Evolutionary conservation across 306 rosid genomes (phyloP).

Genomic region (Corylus heterophylla): DNA sequence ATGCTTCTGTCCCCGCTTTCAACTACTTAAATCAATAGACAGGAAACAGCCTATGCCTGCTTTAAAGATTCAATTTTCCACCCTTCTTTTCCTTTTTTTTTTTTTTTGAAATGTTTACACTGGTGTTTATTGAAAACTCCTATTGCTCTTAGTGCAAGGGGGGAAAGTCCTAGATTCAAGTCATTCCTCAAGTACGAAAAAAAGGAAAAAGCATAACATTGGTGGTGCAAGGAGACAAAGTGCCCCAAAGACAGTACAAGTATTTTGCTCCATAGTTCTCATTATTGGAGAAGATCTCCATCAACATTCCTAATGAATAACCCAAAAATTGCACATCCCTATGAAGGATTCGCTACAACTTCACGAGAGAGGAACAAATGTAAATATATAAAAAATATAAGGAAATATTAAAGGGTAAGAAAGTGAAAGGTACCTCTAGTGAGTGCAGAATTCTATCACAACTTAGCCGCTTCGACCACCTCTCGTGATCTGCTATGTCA

Average conservation of each 20-base stretch:
- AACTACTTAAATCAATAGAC: background rate
- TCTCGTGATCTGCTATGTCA: slow-evolving; percentile 22
- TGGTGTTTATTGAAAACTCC: background rate
- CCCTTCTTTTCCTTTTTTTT: background rate
- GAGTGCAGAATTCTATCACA: slow-evolving; percentile 21
- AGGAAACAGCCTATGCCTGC: background rate
- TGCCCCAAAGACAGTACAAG: background rate
- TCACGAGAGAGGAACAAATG: background rate
- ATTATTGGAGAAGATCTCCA: background rate
- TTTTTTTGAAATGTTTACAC: background rate
- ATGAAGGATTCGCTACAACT: background rate
- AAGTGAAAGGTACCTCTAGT: slow-evolving; percentile 1
- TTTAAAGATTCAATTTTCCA: background rate
- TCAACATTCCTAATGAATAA: background rate
- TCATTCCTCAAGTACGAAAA: background rate
- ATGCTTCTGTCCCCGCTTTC: background rate
- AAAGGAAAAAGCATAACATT: background rate
- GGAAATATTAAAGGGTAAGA: background rate
- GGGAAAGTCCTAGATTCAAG: background rate
- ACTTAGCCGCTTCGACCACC: slow-evolving; percentile 15
- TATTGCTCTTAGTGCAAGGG: background rate
- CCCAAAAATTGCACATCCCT: background rate
- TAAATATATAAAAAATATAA: background rate
- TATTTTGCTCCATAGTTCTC: background rate
- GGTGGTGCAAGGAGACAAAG: background rate